phyloP scores from a whole-genome alignment of 2,329 filamentous ascomycete genomes.

The Byssoonygena ceratinophila region DNA sequence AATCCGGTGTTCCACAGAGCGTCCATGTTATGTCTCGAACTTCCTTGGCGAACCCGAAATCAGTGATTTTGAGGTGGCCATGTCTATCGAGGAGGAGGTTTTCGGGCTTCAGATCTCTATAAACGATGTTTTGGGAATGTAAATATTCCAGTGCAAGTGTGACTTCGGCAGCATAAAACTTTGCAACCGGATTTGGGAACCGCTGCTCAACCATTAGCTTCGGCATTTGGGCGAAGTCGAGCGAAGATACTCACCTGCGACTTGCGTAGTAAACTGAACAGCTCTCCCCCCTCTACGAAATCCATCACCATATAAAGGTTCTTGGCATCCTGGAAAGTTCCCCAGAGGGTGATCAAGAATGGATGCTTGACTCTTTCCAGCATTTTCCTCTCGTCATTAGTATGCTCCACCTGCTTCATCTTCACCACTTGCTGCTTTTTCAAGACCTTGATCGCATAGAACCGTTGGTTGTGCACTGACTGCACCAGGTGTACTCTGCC shows the following conservation, averaged over 20 bases:
- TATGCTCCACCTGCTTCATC: slow-evolving; percentile 99
- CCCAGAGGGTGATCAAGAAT: slow-evolving; percentile 95
- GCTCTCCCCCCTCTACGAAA: slow-evolving; percentile 95
- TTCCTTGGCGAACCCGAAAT: slow-evolving; percentile 97
- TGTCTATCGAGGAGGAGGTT: slow-evolving; percentile 86
- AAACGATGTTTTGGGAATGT: slow-evolving; percentile 91
- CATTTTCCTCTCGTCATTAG: slow-evolving; percentile 95
- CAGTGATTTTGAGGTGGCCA: slow-evolving; percentile 91
- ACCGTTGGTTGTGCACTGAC: slow-evolving; percentile 94
- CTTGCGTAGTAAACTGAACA: slow-evolving; percentile 90
- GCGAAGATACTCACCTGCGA: slow-evolving; percentile 59
- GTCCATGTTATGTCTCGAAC: slow-evolving; percentile 99
- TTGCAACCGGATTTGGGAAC: slow-evolving; percentile 96
- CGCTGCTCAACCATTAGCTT: slow-evolving; percentile 48
- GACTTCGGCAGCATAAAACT: slow-evolving; percentile 97
- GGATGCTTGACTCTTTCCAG: slow-evolving; percentile 93
- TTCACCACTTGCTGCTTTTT: slow-evolving; percentile 98
- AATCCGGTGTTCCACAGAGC: slow-evolving; percentile 92
- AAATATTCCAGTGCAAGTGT: slow-evolving; percentile 92
- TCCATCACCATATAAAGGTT: slow-evolving; percentile 99
- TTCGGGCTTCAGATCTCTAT: slow-evolving; percentile 92
- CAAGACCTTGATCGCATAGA: slow-evolving; percentile 95
- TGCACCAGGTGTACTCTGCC: slow-evolving; percentile 93
- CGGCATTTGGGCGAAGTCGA: neutral
- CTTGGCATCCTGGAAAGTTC: slow-evolving; percentile 88